These are phyloP conservation scores for Flaveria trinervia DNA, from an alignment of 129 eudicot genomes.

Conservation along the genomic window DNA sequence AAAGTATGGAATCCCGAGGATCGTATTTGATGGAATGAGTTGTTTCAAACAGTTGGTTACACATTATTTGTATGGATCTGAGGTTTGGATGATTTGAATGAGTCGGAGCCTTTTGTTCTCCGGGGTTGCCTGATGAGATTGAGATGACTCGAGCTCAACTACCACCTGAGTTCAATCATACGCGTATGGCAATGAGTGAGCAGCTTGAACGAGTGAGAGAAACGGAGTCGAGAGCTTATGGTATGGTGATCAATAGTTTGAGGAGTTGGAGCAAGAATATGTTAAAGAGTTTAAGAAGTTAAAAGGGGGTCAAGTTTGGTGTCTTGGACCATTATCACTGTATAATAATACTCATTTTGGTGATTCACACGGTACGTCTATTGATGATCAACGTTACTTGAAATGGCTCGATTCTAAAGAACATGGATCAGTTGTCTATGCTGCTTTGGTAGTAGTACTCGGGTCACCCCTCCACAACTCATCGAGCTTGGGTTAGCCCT, in stretches of 20 bases:
- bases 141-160: conserved; percentile 48
- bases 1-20: conserved; percentile 48
- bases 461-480: conserved; percentile 38
- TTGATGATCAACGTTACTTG: conserved; percentile 29
- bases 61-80: conserved; percentile 28
- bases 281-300: conserved; percentile 43
- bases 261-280: conserved; percentile 60
- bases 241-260: conserved; percentile 53
- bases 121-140: conserved; percentile 53
- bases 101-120: conserved; percentile 42
- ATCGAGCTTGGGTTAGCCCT: conserved; percentile 60
- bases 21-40: conserved; percentile 54
- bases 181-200: background rate
- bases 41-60: conserved; percentile 56
- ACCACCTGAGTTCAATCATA: conserved; percentile 37
- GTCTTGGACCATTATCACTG: conserved; percentile 72
- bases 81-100: conserved; percentile 31
- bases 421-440: conserved; percentile 51
- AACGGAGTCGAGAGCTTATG: conserved; percentile 40
- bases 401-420: conserved; percentile 51
- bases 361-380: background rate
- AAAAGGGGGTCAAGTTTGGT: conserved; percentile 53
- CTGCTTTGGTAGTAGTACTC: conserved; percentile 57
- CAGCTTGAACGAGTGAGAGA: conserved; percentile 29
- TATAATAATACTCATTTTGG: conserved; percentile 32